These are phyloP conservation scores for Podochytrium sp. DNA, from an alignment of 192 early-diverging fungal species.

Conservation along the genomic window DNA sequence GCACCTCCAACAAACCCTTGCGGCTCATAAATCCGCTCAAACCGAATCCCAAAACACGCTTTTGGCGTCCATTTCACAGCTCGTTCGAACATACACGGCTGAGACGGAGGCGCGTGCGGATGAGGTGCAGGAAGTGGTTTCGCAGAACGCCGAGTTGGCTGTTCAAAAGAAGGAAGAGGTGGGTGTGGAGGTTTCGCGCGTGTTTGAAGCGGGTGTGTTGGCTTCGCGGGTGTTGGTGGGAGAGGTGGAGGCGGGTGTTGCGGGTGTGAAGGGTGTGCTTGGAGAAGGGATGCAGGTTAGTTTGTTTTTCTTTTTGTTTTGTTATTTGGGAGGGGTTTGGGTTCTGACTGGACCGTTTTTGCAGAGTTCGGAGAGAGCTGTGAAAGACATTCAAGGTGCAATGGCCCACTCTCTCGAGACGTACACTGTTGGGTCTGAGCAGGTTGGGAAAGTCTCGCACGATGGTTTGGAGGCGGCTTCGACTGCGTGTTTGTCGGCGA, in stretches of 20 bases:
- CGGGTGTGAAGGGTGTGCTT: background rate
- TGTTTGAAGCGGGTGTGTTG: background rate
- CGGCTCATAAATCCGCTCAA: constrained; percentile 4
- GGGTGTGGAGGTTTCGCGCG: background rate
- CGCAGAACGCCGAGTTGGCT: background rate
- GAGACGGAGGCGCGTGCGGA: constrained; percentile 11
- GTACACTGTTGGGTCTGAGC: too few species aligned
- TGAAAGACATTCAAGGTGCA: too few species aligned
- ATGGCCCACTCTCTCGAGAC: too few species aligned
- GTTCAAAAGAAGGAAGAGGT: background rate
- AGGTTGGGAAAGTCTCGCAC: too few species aligned
- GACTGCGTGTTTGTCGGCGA: too few species aligned
- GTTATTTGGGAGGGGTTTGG: too few species aligned
- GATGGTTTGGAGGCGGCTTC: too few species aligned
- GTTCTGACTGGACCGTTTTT: too few species aligned
- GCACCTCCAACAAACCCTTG: constrained; percentile 23
- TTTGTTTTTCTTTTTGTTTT: too few species aligned
- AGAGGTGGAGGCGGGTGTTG: background rate
- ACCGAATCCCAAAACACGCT: constrained; percentile 15
- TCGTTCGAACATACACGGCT: constrained; percentile 29
- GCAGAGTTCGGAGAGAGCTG: too few species aligned
- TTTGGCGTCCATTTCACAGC: constrained; percentile 28
- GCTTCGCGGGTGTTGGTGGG: constrained; percentile 7
- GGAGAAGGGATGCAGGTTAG: too few species aligned
- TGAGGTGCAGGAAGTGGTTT: background rate